Conservation (phyloP, 768 basidiomycete genomes). For the Auricularia auricula-judae region DNA sequence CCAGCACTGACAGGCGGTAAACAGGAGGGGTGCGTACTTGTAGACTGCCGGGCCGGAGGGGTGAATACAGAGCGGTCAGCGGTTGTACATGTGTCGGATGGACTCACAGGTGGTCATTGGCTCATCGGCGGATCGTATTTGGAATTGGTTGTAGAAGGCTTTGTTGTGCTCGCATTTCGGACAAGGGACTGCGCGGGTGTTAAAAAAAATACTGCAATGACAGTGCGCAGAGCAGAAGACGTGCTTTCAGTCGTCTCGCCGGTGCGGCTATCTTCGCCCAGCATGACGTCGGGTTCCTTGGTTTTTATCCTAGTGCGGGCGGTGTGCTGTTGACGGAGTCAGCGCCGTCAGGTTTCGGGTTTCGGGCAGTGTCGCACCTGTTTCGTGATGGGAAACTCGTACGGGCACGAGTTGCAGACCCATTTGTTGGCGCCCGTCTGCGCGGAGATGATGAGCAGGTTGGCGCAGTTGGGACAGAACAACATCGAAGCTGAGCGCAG, state of each 20-base stretch:
- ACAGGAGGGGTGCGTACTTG: neutral
- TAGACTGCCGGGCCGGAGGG: neutral
- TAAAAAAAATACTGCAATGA: no score
- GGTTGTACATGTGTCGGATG: slow-evolving; percentile 8
- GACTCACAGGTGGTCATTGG: slow-evolving; percentile 60
- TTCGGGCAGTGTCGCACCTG: slow-evolving; percentile 35
- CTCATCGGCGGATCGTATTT: slow-evolving; percentile 89
- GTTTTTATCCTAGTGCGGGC: slow-evolving; percentile 73
- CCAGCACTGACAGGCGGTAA: neutral
- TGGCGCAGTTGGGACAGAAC: slow-evolving; percentile 92
- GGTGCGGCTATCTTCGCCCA: slow-evolving; percentile 90
- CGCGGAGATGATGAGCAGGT: slow-evolving; percentile 67
- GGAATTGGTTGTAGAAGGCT: slow-evolving; percentile 93
- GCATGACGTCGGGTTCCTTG: slow-evolving; percentile 92
- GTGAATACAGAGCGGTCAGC: neutral
- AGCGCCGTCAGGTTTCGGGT: neutral
- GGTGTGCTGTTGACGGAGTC: slow-evolving; percentile 54
- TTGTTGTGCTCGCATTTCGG: slow-evolving; percentile 74
- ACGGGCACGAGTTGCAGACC: slow-evolving; percentile 89
- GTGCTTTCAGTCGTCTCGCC: slow-evolving; percentile 78
- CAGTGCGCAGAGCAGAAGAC: slow-evolving; percentile 8
- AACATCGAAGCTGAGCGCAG: slow-evolving; percentile 41
- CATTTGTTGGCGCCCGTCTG: slow-evolving; percentile 83
- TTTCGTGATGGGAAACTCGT: slow-evolving; percentile 86
- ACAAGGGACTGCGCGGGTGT: slow-evolving; percentile 30